A percentile compares a stretch with the other conserved stretches of the same genome.
These are phyloP conservation scores for Talaromyces sp. DNA, from an alignment of 2,329 filamentous ascomycete species.

Conservation along the genomic window DNA sequence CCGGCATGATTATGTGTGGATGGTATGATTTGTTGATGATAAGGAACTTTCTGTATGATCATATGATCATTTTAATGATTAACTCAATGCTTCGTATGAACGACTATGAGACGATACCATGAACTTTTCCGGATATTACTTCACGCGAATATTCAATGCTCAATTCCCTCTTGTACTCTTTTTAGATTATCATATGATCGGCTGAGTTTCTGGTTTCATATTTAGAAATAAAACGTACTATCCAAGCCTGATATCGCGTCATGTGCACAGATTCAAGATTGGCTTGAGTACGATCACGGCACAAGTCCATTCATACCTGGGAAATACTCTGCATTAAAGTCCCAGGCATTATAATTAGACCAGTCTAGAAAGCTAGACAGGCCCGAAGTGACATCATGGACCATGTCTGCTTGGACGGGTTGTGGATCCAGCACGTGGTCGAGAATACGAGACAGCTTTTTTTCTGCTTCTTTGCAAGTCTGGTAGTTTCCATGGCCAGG, in stretches of 20 bases:
- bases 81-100: no score
- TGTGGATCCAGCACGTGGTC: slow-evolving; percentile 40
- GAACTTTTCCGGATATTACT: neutral
- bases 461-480: slow-evolving; percentile 39
- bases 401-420: slow-evolving; percentile 30
- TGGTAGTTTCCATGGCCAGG: slow-evolving; percentile 40
- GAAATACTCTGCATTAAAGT: slow-evolving; percentile 35
- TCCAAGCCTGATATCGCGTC: no score
- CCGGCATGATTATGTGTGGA: slow-evolving; percentile 40
- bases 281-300: slow-evolving; percentile 12
- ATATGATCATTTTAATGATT: no score
- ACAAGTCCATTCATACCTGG: slow-evolving; percentile 24
- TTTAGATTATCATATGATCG: neutral
- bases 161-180: no score
- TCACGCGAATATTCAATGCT: no score
- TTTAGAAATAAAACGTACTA: no score
- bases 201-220: neutral
- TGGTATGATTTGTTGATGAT: slow-evolving; percentile 29
- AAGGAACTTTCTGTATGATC: neutral
- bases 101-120: slow-evolving; percentile 11
- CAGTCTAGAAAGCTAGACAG: slow-evolving; percentile 37
- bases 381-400: slow-evolving; percentile 34
- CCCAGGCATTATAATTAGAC: slow-evolving; percentile 38
- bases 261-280: no score
- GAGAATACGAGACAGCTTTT: slow-evolving; percentile 39